Conservation (phyloP, 1,139 yeast species). For the Zygosaccharomyces pseudobailii region DNA sequence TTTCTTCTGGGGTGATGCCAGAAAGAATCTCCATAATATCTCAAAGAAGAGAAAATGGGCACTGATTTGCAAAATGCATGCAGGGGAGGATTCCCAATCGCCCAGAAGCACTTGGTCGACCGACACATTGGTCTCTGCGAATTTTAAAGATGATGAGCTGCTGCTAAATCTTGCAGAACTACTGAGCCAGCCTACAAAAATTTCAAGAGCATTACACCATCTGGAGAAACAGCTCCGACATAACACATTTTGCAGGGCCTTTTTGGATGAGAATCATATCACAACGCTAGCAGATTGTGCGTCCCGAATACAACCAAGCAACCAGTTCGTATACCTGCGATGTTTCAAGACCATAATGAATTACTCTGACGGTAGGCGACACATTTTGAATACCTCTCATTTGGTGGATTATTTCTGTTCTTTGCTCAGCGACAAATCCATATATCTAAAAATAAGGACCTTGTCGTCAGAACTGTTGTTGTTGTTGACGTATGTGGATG, state of each 20-base stretch:
- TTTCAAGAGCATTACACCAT: conserved; percentile 16
- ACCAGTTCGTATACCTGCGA: conserved; percentile 23
- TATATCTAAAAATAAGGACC: conserved; percentile 17
- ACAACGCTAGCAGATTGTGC: conserved; percentile 8
- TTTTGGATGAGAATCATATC: conserved; percentile 18
- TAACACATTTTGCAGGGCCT: conserved; percentile 13
- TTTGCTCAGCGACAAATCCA: conserved; percentile 9
- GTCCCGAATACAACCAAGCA: conserved; percentile 4
- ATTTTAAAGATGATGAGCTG: conserved; percentile 5
- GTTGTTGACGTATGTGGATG: conserved; percentile 24
- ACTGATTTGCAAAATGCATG: conserved; percentile 19
- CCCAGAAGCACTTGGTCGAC: conserved; percentile 3
- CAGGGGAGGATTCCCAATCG: conserved; percentile 3
- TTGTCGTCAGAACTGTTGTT: conserved; percentile 24
- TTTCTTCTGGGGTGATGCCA: conserved; percentile 25
- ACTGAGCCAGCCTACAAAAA: conserved; percentile 4
- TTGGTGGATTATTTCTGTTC: conserved; percentile 17
- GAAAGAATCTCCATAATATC: conserved; percentile 16
- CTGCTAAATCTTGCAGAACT: conserved; percentile 6
- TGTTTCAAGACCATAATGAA: conserved; percentile 26
- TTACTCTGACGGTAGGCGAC: conserved; percentile 15
- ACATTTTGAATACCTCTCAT: conserved; percentile 11
- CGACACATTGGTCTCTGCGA: conserved; percentile 1
- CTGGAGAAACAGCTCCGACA: conserved; percentile 25
- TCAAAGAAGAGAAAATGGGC: conserved; percentile 27